Conservation (phyloP, 331 rosid genomes). For the Arachis monticola region DNA sequence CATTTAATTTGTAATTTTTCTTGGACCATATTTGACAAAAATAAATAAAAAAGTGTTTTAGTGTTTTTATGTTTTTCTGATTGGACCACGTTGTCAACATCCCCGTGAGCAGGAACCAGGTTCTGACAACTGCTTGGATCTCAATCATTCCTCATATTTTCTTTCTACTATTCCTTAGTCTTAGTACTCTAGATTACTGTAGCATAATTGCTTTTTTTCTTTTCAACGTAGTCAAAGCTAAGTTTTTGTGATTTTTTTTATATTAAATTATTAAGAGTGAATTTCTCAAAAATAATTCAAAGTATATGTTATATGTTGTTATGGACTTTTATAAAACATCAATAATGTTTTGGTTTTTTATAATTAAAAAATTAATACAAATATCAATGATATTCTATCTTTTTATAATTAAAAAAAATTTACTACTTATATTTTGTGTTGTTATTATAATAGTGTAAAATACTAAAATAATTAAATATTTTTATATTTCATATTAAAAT, state of each 20-base stretch:
- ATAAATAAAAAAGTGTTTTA: neutral
- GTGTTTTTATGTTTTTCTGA: neutral
- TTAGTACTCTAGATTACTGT: neutral
- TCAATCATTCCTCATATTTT: neutral
- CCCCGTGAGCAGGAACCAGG: conserved; percentile 13
- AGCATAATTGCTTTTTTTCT: neutral
- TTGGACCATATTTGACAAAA: conserved; percentile 6
- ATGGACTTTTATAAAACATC: no score
- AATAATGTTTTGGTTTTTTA: no score
- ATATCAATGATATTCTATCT: no score
- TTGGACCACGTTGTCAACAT: conserved; percentile 22
- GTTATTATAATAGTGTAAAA: no score
- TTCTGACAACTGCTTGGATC: conserved; percentile 4
- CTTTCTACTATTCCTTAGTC: neutral
- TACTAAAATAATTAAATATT: no score
- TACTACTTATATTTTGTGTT: no score
- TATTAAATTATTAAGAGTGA: no score
- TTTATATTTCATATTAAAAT: no score
- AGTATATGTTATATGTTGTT: no score
- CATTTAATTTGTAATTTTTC: neutral
- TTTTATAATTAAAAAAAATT: no score
- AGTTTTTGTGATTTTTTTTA: neutral
- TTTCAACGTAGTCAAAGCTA: neutral
- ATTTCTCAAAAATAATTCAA: no score
- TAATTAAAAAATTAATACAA: no score